phyloP scores from a whole-genome alignment of 495 filamentous ascomycete species.

The Astrocystis sublimbata region DNA sequence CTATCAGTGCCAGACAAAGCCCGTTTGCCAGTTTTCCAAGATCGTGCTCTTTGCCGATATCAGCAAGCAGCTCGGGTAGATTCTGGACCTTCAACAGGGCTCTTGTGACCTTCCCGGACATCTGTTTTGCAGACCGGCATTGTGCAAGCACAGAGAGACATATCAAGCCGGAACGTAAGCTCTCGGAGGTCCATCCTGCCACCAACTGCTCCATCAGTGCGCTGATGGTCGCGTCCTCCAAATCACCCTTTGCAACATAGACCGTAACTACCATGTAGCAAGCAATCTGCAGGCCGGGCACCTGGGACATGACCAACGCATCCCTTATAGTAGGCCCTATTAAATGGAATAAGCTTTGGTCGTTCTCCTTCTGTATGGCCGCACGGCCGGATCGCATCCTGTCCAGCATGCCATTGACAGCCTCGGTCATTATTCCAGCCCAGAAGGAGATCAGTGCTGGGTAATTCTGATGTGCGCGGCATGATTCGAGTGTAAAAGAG shows the following conservation, averaged over 20 bases:
- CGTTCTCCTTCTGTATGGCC: slow-evolving; percentile 66
- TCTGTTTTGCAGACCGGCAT: slow-evolving; percentile 63
- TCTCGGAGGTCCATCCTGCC: slow-evolving; percentile 70
- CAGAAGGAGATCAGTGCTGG: slow-evolving; percentile 81
- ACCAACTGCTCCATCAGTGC: slow-evolving; percentile 86
- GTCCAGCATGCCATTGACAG: slow-evolving; percentile 77
- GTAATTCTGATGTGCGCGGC: slow-evolving; percentile 66
- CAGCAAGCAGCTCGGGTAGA: slow-evolving; percentile 56
- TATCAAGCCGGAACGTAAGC: slow-evolving; percentile 69
- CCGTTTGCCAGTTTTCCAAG: slow-evolving; percentile 75
- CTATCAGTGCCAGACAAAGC: slow-evolving; percentile 64
- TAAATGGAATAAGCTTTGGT: slow-evolving; percentile 74
- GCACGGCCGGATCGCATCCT: slow-evolving; percentile 67
- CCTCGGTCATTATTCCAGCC: slow-evolving; percentile 79
- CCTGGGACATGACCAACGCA: slow-evolving; percentile 68
- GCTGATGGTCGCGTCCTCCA: slow-evolving; percentile 72
- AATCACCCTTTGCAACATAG: slow-evolving; percentile 73
- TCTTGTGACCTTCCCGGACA: slow-evolving; percentile 69
- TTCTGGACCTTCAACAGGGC: slow-evolving; percentile 65
- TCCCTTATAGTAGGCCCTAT: slow-evolving; percentile 76
- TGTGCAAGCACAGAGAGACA: slow-evolving; percentile 80
- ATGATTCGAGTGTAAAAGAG: slow-evolving; percentile 68
- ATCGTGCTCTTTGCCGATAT: slow-evolving; percentile 63
- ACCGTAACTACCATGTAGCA: slow-evolving; percentile 89
- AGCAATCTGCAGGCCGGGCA: slow-evolving; percentile 74